A percentile compares a stretch with the other conserved stretches of the same genome.
Conservation (phyloP, 345 rosid genomes). For the Kandelia obovata region DNA sequence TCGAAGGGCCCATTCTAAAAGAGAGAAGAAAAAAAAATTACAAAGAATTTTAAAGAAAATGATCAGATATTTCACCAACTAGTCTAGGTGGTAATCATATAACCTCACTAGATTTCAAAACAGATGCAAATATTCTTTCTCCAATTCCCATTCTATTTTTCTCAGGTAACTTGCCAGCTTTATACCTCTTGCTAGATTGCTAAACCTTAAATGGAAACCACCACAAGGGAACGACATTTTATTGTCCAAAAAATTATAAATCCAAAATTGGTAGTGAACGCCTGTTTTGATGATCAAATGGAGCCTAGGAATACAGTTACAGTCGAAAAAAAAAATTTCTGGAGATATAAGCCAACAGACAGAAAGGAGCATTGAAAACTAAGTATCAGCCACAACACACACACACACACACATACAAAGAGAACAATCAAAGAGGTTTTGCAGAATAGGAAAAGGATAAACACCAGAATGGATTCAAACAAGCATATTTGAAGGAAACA, state of each 20-base stretch:
- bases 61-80: too few relatives aligned
- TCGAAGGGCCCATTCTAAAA: neutral
- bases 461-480: neutral
- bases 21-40: neutral
- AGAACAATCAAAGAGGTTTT: neutral
- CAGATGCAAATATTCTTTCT: neutral
- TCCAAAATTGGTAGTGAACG: too few relatives aligned
- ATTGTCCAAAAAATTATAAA: too few relatives aligned
- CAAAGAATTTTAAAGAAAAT: neutral
- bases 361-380: neutral
- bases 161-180: neutral
- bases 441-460: neutral
- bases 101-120: neutral
- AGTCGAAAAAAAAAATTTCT: neutral
- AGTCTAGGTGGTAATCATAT: neutral
- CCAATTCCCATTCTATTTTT: neutral
- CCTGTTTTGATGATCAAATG: conserved; percentile 5
- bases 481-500: neutral
- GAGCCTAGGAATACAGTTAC: neutral
- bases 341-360: neutral
- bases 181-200: neutral
- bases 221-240: too few relatives aligned
- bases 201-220: too few relatives aligned
- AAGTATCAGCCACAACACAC: neutral
- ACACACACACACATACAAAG: too few relatives aligned